Conservation (phyloP, 1,284 basidiomycete genomes). For the Sporisorium graminicola region DNA sequence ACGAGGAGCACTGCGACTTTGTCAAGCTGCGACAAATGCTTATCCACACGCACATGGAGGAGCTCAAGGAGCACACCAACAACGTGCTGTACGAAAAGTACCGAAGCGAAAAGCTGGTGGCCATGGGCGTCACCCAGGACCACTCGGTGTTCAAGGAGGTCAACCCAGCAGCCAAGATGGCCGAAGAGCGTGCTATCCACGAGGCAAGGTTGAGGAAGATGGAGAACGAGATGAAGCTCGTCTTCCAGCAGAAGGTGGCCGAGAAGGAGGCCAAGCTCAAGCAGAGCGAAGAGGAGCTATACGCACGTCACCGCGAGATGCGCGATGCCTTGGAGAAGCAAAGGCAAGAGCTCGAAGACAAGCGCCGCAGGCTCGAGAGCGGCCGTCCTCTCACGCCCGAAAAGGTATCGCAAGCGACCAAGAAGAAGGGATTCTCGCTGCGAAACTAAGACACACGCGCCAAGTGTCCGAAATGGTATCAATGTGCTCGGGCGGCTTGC, state of each 20-base stretch:
- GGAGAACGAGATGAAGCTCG: conserved; percentile 70
- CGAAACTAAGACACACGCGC: conserved; percentile 45
- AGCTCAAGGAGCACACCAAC: conserved; percentile 69
- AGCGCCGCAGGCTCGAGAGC: conserved; percentile 91
- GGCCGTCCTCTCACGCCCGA: conserved; percentile 81
- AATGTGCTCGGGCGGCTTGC: background rate
- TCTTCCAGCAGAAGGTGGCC: conserved; percentile 69
- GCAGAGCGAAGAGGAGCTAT: conserved; percentile 69
- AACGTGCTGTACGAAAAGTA: conserved; percentile 67
- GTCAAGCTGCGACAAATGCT: conserved; percentile 70
- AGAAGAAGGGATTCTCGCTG: conserved; percentile 65
- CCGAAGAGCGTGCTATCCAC: conserved; percentile 68
- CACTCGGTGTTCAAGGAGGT: conserved; percentile 67
- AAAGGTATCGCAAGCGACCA: conserved; percentile 74
- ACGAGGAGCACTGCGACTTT: conserved; percentile 69
- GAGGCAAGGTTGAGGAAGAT: conserved; percentile 69
- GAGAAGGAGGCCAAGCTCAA: conserved; percentile 70
- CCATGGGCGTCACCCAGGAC: conserved; percentile 68
- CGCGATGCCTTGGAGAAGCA: conserved; percentile 85
- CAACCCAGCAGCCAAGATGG: conserved; percentile 67
- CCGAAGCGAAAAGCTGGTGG: conserved; percentile 64
- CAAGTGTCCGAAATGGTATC: background rate
- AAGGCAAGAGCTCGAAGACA: conserved; percentile 94
- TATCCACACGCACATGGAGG: conserved; percentile 69
- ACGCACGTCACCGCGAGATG: conserved; percentile 69